A percentile compares a stretch with the other conserved stretches of the same genome.
phyloP scores from a whole-genome alignment of 257 asterid species.

The Henckelia pumila region DNA sequence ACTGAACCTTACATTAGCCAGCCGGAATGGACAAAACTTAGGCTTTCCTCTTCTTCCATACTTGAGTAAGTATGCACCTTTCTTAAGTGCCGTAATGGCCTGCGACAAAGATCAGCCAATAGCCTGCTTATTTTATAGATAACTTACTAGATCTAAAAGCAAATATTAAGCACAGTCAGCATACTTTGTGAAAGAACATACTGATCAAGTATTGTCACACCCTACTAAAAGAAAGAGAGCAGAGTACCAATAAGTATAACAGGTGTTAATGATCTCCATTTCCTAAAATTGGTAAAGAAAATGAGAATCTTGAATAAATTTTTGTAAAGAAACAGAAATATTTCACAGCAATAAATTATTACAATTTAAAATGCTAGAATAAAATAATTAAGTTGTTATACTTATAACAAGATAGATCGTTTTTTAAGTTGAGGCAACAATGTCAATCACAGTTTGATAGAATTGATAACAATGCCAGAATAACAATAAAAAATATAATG shows the following conservation, averaged over 20 bases:
- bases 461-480: not conserved
- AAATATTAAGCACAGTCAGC: slow-evolving; percentile 17
- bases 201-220: slow-evolving; percentile 1
- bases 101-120: slow-evolving; percentile 33
- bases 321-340: not conserved
- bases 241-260: not conserved
- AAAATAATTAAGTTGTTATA: not conserved
- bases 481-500: too few relatives aligned
- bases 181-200: slow-evolving; percentile 7
- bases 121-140: not conserved
- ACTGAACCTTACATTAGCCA: slow-evolving; percentile 50
- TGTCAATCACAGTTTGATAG: not conserved
- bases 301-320: not conserved
- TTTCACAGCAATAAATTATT: not conserved
- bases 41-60: slow-evolving; percentile 77
- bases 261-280: not conserved
- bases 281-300: not conserved
- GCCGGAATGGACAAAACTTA: slow-evolving; percentile 67
- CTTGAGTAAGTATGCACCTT: slow-evolving; percentile 64
- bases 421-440: not conserved
- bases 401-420: not conserved
- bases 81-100: slow-evolving; percentile 69
- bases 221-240: not conserved
- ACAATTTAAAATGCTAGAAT: too few relatives aligned
- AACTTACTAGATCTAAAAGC: not conserved